Conservation (phyloP, 208 protist species). For the Acanthamoeba triangularis region DNA sequence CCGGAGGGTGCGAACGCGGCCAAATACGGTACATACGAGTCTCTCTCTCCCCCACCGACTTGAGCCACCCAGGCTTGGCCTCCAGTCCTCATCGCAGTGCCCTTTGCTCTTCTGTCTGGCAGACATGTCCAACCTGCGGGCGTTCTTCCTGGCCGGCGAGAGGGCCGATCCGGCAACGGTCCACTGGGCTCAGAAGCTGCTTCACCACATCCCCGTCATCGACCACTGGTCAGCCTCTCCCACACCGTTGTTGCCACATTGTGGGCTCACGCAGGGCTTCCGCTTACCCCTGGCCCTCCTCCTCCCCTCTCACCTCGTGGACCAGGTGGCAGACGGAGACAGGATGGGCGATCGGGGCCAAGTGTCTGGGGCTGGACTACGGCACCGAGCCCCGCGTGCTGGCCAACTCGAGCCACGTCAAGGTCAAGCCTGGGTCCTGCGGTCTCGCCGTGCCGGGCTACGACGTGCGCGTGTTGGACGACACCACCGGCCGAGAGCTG, state of each 20-base stretch:
- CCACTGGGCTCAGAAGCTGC: slow-evolving; percentile 46
- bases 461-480: slow-evolving; percentile 54
- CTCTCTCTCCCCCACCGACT: neutral
- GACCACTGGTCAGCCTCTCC: neutral
- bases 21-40: neutral
- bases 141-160: slow-evolving; percentile 81
- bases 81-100: too few species aligned
- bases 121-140: slow-evolving; percentile 68
- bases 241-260: too few species aligned
- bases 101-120: too few species aligned
- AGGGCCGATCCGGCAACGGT: slow-evolving; percentile 67
- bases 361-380: slow-evolving; percentile 47
- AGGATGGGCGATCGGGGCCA: slow-evolving; percentile 69
- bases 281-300: neutral
- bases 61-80: too few species aligned
- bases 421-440: slow-evolving; percentile 15
- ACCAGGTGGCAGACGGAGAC: slow-evolving; percentile 83
- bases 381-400: neutral
- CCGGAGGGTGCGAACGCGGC: neutral
- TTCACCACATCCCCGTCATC: neutral
- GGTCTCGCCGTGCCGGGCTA: slow-evolving; percentile 62
- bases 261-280: neutral
- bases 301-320: neutral
- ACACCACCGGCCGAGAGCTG: neutral
- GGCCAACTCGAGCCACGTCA: neutral